phyloP scores from a whole-genome alignment of 192 early-diverging fungal genomes.

The Rhizophagus prolifer region DNA sequence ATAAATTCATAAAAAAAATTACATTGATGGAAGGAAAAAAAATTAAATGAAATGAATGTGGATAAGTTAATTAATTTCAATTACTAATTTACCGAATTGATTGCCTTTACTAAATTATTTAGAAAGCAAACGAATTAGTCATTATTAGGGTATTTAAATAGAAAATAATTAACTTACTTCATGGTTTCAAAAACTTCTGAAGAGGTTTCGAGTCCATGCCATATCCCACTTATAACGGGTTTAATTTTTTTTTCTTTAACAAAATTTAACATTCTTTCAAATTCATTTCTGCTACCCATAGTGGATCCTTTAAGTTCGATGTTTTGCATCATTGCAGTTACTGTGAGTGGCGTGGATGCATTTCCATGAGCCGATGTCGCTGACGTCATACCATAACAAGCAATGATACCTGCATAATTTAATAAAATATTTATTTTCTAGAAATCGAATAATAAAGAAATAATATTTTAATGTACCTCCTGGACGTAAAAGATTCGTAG shows the following conservation, averaged over 20 bases:
- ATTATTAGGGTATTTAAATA: background rate
- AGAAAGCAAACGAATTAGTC: background rate
- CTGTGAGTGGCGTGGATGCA: background rate
- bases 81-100: background rate
- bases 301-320: constrained; percentile 61
- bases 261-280: constrained; percentile 60
- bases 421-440: background rate
- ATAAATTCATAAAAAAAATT: no score
- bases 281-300: constrained; percentile 66
- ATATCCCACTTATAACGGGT: constrained; percentile 58
- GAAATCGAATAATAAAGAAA: constrained; percentile 21
- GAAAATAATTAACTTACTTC: background rate
- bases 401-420: background rate
- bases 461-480: constrained; percentile 56
- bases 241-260: constrained; percentile 53
- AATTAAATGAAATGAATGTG: no score
- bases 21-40: no score
- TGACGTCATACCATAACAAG: background rate
- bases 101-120: background rate
- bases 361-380: background rate
- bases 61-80: no score
- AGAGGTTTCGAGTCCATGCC: constrained; percentile 42
- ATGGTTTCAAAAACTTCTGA: background rate
- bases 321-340: constrained; percentile 52
- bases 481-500: constrained; percentile 42